phyloP scores from a whole-genome alignment of 2,329 filamentous ascomycete species.

The Ceratocystis alfenasii region DNA sequence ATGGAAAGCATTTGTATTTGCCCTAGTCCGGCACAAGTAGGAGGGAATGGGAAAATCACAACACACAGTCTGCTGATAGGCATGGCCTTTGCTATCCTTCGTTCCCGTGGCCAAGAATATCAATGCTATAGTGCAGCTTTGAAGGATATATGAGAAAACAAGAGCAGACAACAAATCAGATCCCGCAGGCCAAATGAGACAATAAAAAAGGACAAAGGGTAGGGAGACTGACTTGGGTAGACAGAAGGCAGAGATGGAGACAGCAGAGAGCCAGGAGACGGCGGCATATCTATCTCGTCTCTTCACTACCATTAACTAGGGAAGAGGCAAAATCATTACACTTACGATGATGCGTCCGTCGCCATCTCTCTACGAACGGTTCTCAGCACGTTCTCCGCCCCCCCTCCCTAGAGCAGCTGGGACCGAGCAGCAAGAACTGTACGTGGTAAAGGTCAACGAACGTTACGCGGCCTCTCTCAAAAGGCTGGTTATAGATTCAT shows the following conservation, averaged over 20 bases:
- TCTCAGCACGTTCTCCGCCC: background rate
- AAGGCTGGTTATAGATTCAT: background rate
- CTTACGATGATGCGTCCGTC: too few species aligned
- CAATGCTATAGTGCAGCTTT: background rate
- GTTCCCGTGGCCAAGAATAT: background rate
- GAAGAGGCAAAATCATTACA: too few species aligned
- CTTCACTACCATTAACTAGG: too few species aligned
- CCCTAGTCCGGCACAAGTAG: background rate
- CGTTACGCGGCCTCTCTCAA: background rate
- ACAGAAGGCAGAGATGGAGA: too few species aligned
- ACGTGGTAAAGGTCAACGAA: background rate
- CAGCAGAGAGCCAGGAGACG: too few species aligned
- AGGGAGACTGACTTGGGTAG: too few species aligned
- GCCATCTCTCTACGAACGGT: background rate
- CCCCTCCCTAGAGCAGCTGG: background rate
- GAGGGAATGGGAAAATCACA: background rate
- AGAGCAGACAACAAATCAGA: background rate
- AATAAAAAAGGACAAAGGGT: too few species aligned
- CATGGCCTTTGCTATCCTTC: background rate
- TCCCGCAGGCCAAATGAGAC: too few species aligned
- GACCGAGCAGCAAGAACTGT: background rate
- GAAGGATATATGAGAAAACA: slow-evolving; percentile 1
- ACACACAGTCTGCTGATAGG: background rate
- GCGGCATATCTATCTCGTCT: too few species aligned
- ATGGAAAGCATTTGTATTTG: background rate